Base-by-base conservation (phyloP, 2,329 filamentous ascomycete genomes). In the Nemania sp. region DNA sequence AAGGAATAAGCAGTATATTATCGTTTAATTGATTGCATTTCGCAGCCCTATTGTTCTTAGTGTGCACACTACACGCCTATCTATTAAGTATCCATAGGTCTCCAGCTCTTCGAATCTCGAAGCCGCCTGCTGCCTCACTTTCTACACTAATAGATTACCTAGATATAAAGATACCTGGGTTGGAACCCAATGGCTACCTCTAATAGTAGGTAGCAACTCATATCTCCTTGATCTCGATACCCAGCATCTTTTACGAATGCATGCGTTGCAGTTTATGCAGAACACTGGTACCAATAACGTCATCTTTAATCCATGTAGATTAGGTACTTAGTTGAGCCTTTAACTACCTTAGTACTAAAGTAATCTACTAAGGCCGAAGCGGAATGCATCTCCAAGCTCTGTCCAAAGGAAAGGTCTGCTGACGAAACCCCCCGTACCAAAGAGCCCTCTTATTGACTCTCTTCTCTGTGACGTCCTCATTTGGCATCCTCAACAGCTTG, bases 361-460 rank as follows among this genome's bases (percentile, higher is more conserved):
- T 59, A 40, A 40, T 57, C 49, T 57, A 56, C 53, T 60, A 58
- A 61, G 52, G 59, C 62, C 48, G 43, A 56, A 51, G 49, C 49
- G 50, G 55, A 57, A 54, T 34, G 54, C n/a, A 20, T 42, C 45
- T 61, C 42, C 54, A 57, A 54, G 25, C 7, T 4, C 7, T 4
- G 25, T 29, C 4, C 7, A 29, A 7, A 3, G 15, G 18, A 48
- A 52, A 42, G 50, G 55, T 62, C 62, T 62, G 62, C 54, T 64
- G 62, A 64, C 55, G 20, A 54, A 56, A 48, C 25, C 21, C 20
- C 53, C 57, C 51, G 37, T 53, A 34, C 54, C 32, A 45, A 57
- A 59, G 39, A 52, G 58, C 58, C 42, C 40, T 50, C 42, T 48
- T 25, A 35, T 53, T 45, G 48, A 54, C 46, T 43, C 34, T 53